These are phyloP conservation scores for Neobulgaria alba DNA, from an alignment of 2,329 filamentous ascomycete species.

Conservation along the genomic window DNA sequence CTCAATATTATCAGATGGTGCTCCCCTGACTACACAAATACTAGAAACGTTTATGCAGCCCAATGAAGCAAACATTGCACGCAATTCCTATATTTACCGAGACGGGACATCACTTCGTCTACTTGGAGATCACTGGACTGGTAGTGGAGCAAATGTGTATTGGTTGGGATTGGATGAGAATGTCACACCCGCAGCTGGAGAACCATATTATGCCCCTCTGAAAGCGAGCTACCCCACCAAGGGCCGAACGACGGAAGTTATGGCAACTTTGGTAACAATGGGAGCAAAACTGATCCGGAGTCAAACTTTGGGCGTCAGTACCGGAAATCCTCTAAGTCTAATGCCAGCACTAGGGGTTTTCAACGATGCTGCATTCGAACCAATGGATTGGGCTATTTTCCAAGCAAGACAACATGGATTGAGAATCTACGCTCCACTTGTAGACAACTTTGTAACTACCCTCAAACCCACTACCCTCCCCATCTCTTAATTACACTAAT, in stretches of 20 bases:
- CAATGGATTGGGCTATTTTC: slow-evolving; percentile 40
- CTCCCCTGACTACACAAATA: slow-evolving; percentile 16
- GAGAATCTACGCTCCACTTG: slow-evolving; percentile 36
- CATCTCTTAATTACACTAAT: no score
- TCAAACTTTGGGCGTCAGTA: slow-evolving; percentile 39
- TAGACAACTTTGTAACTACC: slow-evolving; percentile 35
- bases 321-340: slow-evolving; percentile 39
- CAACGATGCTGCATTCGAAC: slow-evolving; percentile 37
- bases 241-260: slow-evolving; percentile 37
- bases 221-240: slow-evolving; percentile 39
- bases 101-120: slow-evolving; percentile 31
- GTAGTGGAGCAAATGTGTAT: slow-evolving; percentile 41
- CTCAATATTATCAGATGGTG: slow-evolving; percentile 8
- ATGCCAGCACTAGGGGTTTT: slow-evolving; percentile 33
- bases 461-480: background rate
- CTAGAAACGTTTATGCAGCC: slow-evolving; percentile 14
- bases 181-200: slow-evolving; percentile 34
- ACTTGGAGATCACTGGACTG: slow-evolving; percentile 34
- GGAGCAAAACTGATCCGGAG: slow-evolving; percentile 38
- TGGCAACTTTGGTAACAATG: slow-evolving; percentile 36
- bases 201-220: slow-evolving; percentile 36
- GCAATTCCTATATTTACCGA: slow-evolving; percentile 28
- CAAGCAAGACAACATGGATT: slow-evolving; percentile 38
- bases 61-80: slow-evolving; percentile 9
- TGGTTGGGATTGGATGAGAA: slow-evolving; percentile 44